Percentiles rank a stretch among this genome's conserved stretches.
These are phyloP conservation scores for Dicorynia guianensis DNA, from an alignment of 306 rosid species.

Conservation along the genomic window DNA sequence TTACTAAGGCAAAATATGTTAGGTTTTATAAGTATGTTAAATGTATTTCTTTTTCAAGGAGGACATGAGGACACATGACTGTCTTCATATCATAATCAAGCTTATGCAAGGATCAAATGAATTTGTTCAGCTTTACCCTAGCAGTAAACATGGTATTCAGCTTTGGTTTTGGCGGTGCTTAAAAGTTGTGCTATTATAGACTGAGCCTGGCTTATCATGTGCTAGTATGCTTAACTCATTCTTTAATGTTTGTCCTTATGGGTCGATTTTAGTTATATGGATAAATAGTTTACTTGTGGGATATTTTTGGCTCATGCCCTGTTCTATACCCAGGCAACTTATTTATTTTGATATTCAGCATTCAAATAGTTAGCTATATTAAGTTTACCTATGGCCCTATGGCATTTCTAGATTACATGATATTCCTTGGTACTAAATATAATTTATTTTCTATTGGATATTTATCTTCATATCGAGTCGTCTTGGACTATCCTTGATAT, in stretches of 20 bases:
- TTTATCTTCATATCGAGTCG: neutral
- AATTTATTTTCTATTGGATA: neutral
- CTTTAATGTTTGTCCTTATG: conserved; percentile 10
- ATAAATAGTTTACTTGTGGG: neutral
- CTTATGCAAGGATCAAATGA: neutral
- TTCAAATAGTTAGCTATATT: neutral
- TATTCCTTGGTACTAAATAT: neutral
- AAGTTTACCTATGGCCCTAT: neutral
- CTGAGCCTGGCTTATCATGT: conserved; percentile 16
- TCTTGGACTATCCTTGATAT: conserved; percentile 25
- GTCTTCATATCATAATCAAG: neutral
- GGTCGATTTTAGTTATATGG: neutral
- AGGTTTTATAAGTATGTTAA: neutral
- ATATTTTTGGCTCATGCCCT: neutral
- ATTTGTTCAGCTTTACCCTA: conserved; percentile 1
- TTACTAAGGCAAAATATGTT: neutral
- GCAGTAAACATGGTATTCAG: neutral
- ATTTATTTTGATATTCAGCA: conserved; percentile 30
- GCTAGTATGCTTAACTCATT: conserved; percentile 4
- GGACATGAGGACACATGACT: conserved; percentile 9
- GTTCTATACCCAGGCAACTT: neutral
- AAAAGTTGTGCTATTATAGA: neutral
- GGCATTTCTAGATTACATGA: neutral
- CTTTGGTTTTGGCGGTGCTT: conserved; percentile 4
- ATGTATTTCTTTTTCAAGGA: neutral